phyloP scores from a whole-genome alignment of 2,329 filamentous ascomycete species.

The Phaeosphaeria sp. region DNA sequence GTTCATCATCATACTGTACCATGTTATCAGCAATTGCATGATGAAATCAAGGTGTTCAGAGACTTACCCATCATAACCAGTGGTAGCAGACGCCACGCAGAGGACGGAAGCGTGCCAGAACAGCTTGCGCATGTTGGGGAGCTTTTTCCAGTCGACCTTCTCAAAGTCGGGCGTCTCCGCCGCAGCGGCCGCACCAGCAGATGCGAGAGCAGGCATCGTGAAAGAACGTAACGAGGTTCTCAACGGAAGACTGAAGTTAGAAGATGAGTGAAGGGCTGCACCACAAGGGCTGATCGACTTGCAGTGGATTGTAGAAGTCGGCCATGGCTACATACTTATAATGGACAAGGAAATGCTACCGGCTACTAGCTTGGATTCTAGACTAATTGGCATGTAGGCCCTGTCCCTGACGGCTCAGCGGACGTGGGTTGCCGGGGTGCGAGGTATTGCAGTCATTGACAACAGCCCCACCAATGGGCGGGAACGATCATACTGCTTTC shows the following conservation, averaged over 20 bases:
- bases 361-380: constrained; percentile 5
- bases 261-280: constrained; percentile 11
- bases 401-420: constrained; percentile 16
- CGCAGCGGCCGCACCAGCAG: constrained; percentile 18
- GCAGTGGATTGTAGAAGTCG: constrained; percentile 12
- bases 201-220: constrained; percentile 15
- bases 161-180: constrained; percentile 60
- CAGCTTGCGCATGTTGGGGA: constrained; percentile 62
- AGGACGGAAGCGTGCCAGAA: constrained; percentile 60
- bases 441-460: constrained; percentile 17
- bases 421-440: constrained; percentile 22
- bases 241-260: not conserved
- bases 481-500: constrained; percentile 13
- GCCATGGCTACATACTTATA: constrained; percentile 27
- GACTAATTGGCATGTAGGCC: constrained; percentile 5
- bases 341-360: constrained; percentile 6
- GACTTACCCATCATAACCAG: constrained; percentile 61
- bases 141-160: constrained; percentile 60
- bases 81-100: constrained; percentile 62
- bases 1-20: constrained; percentile 52
- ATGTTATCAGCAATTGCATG: constrained; percentile 7
- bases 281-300: constrained; percentile 22
- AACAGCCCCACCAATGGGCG: constrained; percentile 21
- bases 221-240: constrained; percentile 2
- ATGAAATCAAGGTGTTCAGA: not conserved